Percentiles rank a stretch among this genome's conserved stretches.
Evolutionary conservation across 768 basidiomycete genomes (phyloP).

Genomic region (Boletus sensibilis): DNA sequence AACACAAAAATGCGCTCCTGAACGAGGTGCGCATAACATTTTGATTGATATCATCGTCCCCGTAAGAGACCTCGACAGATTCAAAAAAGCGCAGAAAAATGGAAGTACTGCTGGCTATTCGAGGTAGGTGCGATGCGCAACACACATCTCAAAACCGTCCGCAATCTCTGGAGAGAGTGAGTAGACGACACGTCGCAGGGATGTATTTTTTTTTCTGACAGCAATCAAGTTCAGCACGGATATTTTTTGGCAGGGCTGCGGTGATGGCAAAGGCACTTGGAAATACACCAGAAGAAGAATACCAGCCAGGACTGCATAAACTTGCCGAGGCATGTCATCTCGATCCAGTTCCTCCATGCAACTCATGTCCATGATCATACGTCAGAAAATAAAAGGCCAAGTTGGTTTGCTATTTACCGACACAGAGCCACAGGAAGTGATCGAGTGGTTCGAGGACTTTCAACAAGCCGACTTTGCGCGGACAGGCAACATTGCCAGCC

Average conservation of each 20-base stretch:
- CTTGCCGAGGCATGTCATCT: constrained; percentile 68
- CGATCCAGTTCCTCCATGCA: background rate
- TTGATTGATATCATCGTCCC: constrained; percentile 7
- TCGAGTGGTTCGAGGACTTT: constrained; percentile 93
- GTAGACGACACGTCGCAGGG: constrained; percentile 25
- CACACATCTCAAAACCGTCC: constrained; percentile 88
- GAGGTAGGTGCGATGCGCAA: constrained; percentile 96
- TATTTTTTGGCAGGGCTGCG: constrained; percentile 83
- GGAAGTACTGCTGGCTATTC: constrained; percentile 95
- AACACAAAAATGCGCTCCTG: constrained; percentile 84
- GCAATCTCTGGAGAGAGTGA: constrained; percentile 91
- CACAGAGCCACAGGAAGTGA: constrained; percentile 83
- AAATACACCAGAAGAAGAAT: constrained; percentile 81
- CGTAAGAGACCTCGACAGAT: constrained; percentile 51
- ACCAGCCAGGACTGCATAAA: constrained; percentile 71
- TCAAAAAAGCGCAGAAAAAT: constrained; percentile 81
- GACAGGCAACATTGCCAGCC: constrained; percentile 74
- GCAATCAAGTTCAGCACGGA: constrained; percentile 58
- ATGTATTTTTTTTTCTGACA: constrained; percentile 7
- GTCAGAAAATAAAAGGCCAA: constrained; percentile 90
- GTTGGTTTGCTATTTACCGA: constrained; percentile 93
- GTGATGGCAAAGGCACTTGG: constrained; percentile 98
- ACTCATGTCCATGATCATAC: constrained; percentile 2
- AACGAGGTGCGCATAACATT: constrained; percentile 54
- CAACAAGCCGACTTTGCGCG: constrained; percentile 89